These are phyloP conservation scores for Penicillium expansum DNA, from an alignment of 2,329 filamentous ascomycete species.

Conservation along the genomic window DNA sequence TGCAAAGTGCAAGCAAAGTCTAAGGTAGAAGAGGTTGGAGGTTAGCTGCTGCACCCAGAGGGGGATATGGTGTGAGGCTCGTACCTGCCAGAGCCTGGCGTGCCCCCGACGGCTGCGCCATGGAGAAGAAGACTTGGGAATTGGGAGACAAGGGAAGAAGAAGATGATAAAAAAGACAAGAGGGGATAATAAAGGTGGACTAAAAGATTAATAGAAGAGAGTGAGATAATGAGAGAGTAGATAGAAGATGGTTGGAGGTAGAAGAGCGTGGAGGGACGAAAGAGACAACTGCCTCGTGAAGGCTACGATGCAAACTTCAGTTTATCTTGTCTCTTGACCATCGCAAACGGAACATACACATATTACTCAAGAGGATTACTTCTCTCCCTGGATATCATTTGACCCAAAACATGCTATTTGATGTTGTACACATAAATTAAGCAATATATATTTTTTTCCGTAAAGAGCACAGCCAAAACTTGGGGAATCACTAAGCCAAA, in stretches of 20 bases:
- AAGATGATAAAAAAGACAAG: neutral
- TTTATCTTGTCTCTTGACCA: neutral
- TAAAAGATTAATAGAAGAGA: neutral
- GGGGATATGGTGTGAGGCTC: neutral
- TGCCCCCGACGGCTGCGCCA: neutral
- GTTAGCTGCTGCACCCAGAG: neutral
- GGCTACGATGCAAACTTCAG: neutral
- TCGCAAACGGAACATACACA: neutral
- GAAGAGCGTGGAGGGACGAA: neutral
- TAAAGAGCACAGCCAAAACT: constrained; percentile 6
- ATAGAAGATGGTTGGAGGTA: constrained; percentile 10
- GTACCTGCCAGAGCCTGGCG: neutral
- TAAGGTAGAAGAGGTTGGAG: neutral
- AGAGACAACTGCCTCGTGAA: neutral
- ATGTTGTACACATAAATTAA: constrained; percentile 7
- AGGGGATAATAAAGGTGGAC: neutral
- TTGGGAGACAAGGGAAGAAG: neutral
- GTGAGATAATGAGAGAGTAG: neutral
- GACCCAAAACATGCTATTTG: neutral
- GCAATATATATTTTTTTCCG: constrained; percentile 18
- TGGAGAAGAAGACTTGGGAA: neutral
- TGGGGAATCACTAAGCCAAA: constrained; percentile 18
- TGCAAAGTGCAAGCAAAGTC: neutral
- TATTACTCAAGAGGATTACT: neutral
- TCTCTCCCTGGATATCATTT: neutral